A percentile compares a stretch with the other conserved stretches of the same genome.
Evolutionary conservation across 164 flowering plant genomes (phyloP).

Genomic region (Taxillus chinensis): DNA sequence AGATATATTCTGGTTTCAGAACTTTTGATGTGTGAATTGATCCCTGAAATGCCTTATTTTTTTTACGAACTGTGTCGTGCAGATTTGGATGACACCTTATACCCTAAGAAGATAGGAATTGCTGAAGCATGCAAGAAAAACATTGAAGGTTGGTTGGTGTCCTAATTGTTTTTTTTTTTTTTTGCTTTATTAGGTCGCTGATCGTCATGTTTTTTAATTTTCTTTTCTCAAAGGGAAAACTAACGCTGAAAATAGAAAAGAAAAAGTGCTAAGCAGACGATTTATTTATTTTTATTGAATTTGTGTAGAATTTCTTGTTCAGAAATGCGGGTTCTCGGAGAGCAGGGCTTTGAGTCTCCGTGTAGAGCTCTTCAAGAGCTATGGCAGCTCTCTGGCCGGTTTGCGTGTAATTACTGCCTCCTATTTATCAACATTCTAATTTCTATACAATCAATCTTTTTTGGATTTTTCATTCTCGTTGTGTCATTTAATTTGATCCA

Average conservation of each 20-base stretch:
- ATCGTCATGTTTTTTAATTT: too few species aligned
- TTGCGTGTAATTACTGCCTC: conserved; percentile 43
- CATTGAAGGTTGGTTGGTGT: conserved; percentile 47
- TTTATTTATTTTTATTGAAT: background rate
- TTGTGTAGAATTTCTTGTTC: conserved; percentile 54
- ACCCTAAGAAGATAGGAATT: conserved; percentile 51
- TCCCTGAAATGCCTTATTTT: background rate
- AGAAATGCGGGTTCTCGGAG: conserved; percentile 52
- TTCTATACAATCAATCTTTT: background rate
- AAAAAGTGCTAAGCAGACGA: too few species aligned
- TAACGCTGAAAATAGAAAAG: too few species aligned
- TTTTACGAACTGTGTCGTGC: conserved; percentile 7
- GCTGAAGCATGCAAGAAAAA: conserved; percentile 48
- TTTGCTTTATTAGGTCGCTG: background rate
- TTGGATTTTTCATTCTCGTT: too few species aligned
- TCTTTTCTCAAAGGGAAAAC: background rate
- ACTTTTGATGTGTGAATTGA: background rate
- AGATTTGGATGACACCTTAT: conserved; percentile 94
- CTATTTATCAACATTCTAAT: too few species aligned
- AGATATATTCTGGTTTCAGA: too few species aligned
- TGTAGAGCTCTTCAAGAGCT: conserved; percentile 60
- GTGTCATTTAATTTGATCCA: too few species aligned
- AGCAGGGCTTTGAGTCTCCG: conserved; percentile 50
- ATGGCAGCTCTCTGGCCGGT: conserved; percentile 95
- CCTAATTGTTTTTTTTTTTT: background rate